Evolutionary conservation across 768 basidiomycete genomes (phyloP), one percentile per base, ranked within the genome.

Genomic region (Polyporus arcularius): DNA sequence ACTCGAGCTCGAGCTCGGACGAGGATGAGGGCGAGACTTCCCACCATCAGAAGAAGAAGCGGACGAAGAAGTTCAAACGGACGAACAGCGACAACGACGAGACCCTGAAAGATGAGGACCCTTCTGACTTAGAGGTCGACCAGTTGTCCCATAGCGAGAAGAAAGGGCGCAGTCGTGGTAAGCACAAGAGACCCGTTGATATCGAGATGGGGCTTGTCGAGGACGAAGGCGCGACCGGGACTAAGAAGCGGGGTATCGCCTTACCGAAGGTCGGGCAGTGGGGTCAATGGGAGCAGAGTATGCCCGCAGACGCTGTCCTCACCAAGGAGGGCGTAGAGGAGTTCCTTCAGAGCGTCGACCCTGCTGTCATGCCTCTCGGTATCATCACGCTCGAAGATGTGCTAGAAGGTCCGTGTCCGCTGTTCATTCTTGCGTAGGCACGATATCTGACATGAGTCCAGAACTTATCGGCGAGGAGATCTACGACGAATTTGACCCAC

Each of bases 361-460:
- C 88, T 0, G 85, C 87, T 18, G 80, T 94, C 38, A 89, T 88
- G 79, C 93, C 92, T 2, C 79, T 95, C 28, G 94, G 94, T 52
- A 93, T 96, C 67, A 95, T 96, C 62, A 96, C 94, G 0, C 81
- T 96, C 2, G 94, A 96, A 74, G 94, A 96, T 64, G 91, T 96
- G 9, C 79, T 96, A 10, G 94, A 96, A 84, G 90, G 90, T 89
- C 21, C 4, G 14, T 18, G 9, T n/a, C 15, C 16, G 4, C 18
- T 4, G 5, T 2, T 21, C 12, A 7, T 39, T 3, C 9, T 28
- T 16, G 16, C 5, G 1, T 10, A 4, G 41, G 55, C 28, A 60
- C 9, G 1, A 21, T 26, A 26, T 26, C 18, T 31, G 18, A 53
- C 26, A 18, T 31, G 10, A n/a, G 3, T 49, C 9, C 66, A 92